Base-by-base conservation (phyloP, 805 yeast species). In the Candida railenensis region DNA sequence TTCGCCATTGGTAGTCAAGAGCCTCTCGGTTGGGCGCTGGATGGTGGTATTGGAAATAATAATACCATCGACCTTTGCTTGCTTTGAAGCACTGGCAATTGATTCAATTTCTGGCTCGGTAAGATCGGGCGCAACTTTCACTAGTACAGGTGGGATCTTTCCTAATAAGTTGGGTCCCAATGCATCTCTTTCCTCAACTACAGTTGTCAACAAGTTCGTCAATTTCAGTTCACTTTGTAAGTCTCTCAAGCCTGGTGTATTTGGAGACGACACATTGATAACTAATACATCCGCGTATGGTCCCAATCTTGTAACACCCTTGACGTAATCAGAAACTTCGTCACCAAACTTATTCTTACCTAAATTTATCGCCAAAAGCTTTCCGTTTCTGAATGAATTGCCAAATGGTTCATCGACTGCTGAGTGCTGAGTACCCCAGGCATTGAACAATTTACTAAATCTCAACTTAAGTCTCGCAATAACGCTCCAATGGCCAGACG, bases 271-370 rank as follows among this genome's bases (percentile, higher is more conserved):
- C 12, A 92, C 96, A 59, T 92, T 92, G 53, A 92, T 80, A 16
- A 92, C 92, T 50, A 92, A 72, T 5, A 88, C 90, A 66, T 92
- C 98, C 3, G 98, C 96, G 55, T 74, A 82, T 11, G 83, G 81
- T 11, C 95, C 96, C 54, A 92, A 81, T 45, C 83, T 76, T 48
- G 81, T 81, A 21, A 92, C 96, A 50, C 98, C 98, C 53, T 78
- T 73, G 41, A 87, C 81, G 59, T 89, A 92, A 65, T 92, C 98
- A 47, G 83, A 73, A 47, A 89, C 80, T 63, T 90, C 97, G 62
- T 91, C 96, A 47, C 97, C 97, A 21, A 77, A 77, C 67, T 91
- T 92, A 71, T 92, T 92, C 63, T 92, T 92, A 52, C 98, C 98
- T 53, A 92, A 71, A 62, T 94, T 92, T 51, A 92, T 78, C 2